A percentile compares a stretch with the other conserved stretches of the same genome.
Evolutionary conservation across 306 rosid genomes (phyloP).

Genomic region (Arachis stenosperma): DNA sequence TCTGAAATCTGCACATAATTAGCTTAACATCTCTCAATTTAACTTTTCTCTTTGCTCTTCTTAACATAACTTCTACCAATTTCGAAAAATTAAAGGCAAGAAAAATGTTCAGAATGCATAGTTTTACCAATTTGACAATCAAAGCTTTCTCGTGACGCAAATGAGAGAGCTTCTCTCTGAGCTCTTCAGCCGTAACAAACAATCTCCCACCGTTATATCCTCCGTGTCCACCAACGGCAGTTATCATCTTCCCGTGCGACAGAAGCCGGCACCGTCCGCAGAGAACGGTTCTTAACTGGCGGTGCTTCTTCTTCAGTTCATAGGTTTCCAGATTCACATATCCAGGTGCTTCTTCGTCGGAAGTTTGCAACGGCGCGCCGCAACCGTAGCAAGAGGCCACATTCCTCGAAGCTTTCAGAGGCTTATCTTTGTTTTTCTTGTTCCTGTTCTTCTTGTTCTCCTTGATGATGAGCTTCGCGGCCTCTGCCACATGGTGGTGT

Average conservation of each 20-base stretch:
- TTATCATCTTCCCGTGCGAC: slow-evolving; percentile 91
- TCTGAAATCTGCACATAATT: slow-evolving; percentile 7
- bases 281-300: slow-evolving; percentile 78
- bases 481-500: slow-evolving; percentile 61
- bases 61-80: not conserved
- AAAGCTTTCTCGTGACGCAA: slow-evolving; percentile 75
- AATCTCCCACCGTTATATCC: slow-evolving; percentile 89
- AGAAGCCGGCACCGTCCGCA: slow-evolving; percentile 83
- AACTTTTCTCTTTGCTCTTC: not conserved
- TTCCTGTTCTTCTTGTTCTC: slow-evolving; percentile 46
- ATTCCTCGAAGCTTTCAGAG: slow-evolving; percentile 48
- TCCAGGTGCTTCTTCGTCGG: slow-evolving; percentile 75
- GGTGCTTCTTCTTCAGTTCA: slow-evolving; percentile 94
- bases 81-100: slow-evolving; percentile 9
- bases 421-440: slow-evolving; percentile 53
- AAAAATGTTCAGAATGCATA: not conserved
- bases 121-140: slow-evolving; percentile 77
- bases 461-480: slow-evolving; percentile 60
- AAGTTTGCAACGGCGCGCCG: slow-evolving; percentile 88
- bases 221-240: slow-evolving; percentile 97
- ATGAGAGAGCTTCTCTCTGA: slow-evolving; percentile 79
- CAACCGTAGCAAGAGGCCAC: slow-evolving; percentile 81
- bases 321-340: slow-evolving; percentile 70
- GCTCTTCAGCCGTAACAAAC: slow-evolving; percentile 81
- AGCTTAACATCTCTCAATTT: slow-evolving; percentile 1